Conservation (phyloP, 345 rosid species). For the Eucalyptus cloeziana region DNA sequence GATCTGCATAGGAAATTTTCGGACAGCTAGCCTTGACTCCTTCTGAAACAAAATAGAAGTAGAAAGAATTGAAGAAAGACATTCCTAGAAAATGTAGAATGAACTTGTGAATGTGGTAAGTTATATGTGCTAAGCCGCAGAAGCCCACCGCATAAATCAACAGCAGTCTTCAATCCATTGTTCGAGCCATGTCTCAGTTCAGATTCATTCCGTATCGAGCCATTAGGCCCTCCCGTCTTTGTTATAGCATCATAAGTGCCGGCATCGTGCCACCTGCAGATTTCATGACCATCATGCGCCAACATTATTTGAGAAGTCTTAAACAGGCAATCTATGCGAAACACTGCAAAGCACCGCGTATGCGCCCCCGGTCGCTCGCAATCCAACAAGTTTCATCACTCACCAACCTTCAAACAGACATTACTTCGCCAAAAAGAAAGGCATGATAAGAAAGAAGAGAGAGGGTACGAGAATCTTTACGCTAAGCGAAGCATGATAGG, state of each 20-base stretch:
- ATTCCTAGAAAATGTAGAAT: not conserved
- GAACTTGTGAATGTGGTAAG: not conserved
- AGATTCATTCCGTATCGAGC: slow-evolving; percentile 48
- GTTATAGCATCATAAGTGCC: slow-evolving; percentile 79
- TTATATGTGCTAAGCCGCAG: not conserved
- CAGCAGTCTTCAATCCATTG: slow-evolving; percentile 50
- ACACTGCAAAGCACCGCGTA: not conserved
- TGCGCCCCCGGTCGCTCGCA: not conserved
- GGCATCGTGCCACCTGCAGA: slow-evolving; percentile 78
- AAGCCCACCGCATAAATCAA: slow-evolving; percentile 60
- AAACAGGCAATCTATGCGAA: not conserved
- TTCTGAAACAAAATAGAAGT: slow-evolving; percentile 23
- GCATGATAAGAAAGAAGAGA: not conserved
- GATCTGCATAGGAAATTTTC: slow-evolving; percentile 59
- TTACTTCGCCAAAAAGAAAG: not conserved
- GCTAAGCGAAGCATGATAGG: slow-evolving; percentile 91
- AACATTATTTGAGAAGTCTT: not conserved
- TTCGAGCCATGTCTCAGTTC: slow-evolving; percentile 44
- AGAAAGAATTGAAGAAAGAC: not conserved
- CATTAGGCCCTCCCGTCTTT: slow-evolving; percentile 85
- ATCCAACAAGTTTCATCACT: not conserved
- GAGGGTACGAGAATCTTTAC: slow-evolving; percentile 14
- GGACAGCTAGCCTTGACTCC: slow-evolving; percentile 58
- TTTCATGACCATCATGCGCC: not conserved
- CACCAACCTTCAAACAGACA: not conserved